These are phyloP conservation scores for Fragilariopsis cylindrus DNA, from an alignment of 108 stramenopile species.

Conservation along the genomic window DNA sequence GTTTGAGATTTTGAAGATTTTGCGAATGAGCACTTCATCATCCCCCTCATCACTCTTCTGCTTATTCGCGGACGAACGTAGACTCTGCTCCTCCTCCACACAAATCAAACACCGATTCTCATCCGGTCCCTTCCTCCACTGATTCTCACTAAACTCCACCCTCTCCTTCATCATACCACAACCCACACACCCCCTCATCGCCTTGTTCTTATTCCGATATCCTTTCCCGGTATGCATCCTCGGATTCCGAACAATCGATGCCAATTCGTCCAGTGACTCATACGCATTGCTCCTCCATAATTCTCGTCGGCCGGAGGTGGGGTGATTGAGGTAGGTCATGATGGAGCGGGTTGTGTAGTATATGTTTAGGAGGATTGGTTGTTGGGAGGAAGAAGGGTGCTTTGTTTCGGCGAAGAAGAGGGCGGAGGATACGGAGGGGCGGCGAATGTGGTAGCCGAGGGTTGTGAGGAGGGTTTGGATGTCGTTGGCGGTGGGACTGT, in stretches of 20 bases:
- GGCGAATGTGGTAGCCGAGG: not conserved
- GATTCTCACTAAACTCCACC: no score
- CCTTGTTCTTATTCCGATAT: no score
- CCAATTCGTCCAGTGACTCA: constrained; percentile 20
- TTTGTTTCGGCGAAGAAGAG: constrained; percentile 2
- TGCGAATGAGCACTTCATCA: not conserved
- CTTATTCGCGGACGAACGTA: constrained; percentile 14
- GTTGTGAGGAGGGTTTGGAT: no score
- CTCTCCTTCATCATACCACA: no score
- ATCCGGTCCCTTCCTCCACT: no score
- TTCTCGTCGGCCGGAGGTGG: constrained; percentile 21
- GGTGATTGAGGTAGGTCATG: constrained; percentile 38
- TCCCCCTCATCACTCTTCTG: not conserved
- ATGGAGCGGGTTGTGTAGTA: constrained; percentile 39
- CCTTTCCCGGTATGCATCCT: not conserved
- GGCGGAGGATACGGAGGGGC: not conserved
- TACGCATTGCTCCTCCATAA: constrained; percentile 40
- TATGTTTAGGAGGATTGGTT: constrained; percentile 24
- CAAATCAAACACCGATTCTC: no score
- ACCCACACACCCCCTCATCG: no score
- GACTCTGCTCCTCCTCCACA: not conserved
- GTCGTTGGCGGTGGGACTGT: no score
- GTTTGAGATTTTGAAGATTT: not conserved
- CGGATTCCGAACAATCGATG: constrained; percentile 30
- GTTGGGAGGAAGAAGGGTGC: not conserved